phyloP scores from a whole-genome alignment of 495 filamentous ascomycete species.

The Xylaria scruposa region DNA sequence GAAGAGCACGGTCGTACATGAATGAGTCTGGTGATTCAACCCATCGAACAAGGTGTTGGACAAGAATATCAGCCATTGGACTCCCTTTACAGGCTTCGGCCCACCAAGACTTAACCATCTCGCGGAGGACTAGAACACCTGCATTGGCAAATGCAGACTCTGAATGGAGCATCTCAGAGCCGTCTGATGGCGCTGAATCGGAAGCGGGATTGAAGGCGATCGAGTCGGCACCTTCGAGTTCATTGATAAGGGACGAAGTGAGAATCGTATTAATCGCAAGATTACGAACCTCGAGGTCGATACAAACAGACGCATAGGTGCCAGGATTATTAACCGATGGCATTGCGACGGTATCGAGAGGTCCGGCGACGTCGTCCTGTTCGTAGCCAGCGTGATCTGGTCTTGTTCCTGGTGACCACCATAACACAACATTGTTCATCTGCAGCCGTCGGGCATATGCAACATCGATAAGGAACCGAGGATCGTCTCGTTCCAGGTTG shows the following conservation, averaged over 20 bases:
- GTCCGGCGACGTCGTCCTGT: slow-evolving; percentile 83
- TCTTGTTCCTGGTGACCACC: slow-evolving; percentile 87
- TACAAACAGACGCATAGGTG: slow-evolving; percentile 94
- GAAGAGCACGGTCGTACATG: slow-evolving; percentile 93
- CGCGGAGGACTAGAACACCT: slow-evolving; percentile 84
- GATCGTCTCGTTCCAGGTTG: slow-evolving; percentile 93
- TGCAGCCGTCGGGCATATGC: slow-evolving; percentile 91
- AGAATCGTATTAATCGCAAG: slow-evolving; percentile 97
- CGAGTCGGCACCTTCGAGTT: slow-evolving; percentile 86
- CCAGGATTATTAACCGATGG: slow-evolving; percentile 90
- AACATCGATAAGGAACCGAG: slow-evolving; percentile 91
- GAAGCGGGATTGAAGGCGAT: slow-evolving; percentile 81
- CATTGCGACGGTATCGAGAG: slow-evolving; percentile 91
- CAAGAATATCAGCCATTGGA: slow-evolving; percentile 96
- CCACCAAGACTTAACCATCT: slow-evolving; percentile 99
- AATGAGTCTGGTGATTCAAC: slow-evolving; percentile 89
- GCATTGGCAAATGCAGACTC: slow-evolving; percentile 94
- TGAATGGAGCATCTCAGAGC: slow-evolving; percentile 73
- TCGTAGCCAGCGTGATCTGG: slow-evolving; percentile 98
- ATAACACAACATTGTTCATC: slow-evolving; percentile 93
- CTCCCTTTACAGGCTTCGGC: slow-evolving; percentile 89
- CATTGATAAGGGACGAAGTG: slow-evolving; percentile 96
- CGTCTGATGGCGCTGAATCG: slow-evolving; percentile 59
- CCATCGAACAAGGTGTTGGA: slow-evolving; percentile 97
- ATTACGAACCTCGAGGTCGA: slow-evolving; percentile 92